Percentiles rank a stretch among this genome's conserved stretches.
Conservation (phyloP, 2,329 filamentous ascomycete genomes). For the Thielaviopsis musarum region DNA sequence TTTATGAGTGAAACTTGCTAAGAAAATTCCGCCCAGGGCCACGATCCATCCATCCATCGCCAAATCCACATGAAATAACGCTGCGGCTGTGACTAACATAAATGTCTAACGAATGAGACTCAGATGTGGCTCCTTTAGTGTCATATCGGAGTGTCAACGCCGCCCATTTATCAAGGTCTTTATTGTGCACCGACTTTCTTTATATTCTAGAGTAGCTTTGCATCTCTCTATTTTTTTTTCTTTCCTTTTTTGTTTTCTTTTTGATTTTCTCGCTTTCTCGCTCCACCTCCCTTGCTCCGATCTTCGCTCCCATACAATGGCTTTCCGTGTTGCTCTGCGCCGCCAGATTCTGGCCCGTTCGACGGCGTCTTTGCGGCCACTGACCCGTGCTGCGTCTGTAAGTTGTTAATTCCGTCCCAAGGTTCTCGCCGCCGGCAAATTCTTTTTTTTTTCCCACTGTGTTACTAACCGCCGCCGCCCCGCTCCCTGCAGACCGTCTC, state of each 20-base stretch:
- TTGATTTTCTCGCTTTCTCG: neutral
- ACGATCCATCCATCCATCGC: too few species aligned
- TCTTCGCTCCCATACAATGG: conserved; percentile 20
- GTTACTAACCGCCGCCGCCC: neutral
- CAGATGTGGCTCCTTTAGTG: neutral
- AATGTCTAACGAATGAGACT: conserved; percentile 3
- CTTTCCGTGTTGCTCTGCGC: conserved; percentile 23
- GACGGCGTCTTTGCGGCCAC: conserved; percentile 18
- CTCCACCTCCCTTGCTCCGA: neutral
- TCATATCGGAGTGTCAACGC: conserved; percentile 10
- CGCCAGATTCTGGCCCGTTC: conserved; percentile 21
- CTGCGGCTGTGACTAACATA: conserved; percentile 10
- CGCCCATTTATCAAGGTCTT: neutral
- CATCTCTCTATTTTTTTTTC: neutral
- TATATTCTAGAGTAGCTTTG: neutral
- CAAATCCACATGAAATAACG: neutral
- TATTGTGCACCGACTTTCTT: neutral
- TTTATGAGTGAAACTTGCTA: too few species aligned
- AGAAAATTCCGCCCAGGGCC: too few species aligned
- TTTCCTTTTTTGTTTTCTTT: neutral
- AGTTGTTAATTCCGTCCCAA: conserved; percentile 10
- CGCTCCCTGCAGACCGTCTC: conserved; percentile 21
- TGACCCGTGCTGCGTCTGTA: conserved; percentile 22
- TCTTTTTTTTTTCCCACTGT: neutral
- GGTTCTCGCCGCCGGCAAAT: neutral